Base-by-base conservation (phyloP, 2,329 filamentous ascomycete species). In the Clonostachys sp. region DNA sequence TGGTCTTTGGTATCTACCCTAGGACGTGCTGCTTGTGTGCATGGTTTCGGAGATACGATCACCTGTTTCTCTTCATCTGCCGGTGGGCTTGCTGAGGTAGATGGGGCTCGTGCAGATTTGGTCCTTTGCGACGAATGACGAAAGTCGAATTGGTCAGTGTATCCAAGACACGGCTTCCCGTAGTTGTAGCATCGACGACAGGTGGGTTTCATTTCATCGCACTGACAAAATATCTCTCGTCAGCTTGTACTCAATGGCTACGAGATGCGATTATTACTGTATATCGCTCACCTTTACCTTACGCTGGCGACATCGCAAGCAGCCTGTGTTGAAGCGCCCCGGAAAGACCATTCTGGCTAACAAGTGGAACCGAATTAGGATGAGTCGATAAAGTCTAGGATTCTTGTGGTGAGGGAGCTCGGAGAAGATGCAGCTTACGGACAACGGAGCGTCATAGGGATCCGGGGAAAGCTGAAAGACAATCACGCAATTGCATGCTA, bases 131-230 rank as follows among this genome's bases (percentile, higher is more conserved):
- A 30, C 24, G 24, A n/a, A 48, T 61, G 53, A 20, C 63, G 57
- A 49, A 65, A 65, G 33, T 65, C 61, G 44, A 65, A 65, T 49
- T 62, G 57, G 46, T 65, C 63, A 13, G 62, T 65, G 46, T 65
- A 65, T 42, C 63, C 63, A 3, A 57, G 55, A 18, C 63, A 65
- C 2, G 57, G 55, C 45, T 62, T 61, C 10, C 63, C 63, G 44
- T 65, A 65, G 41, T 60, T 56, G 46, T 57, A 49, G 42, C 58
- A 65, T 45, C 62, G 58, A 17, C 55, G 58, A 50, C 62, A 65
- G 17, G 57, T 55, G 2, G 62, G 62, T 39, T 61, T 64, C 14
- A 44, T 48, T 44, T 65, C 62, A 47, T 65, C 62, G 48, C 62
- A 65, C 62, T 63, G 24, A 8, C 24, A 30, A 30, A 10, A 10